These are phyloP conservation scores for Cordyceps militaris DNA, from an alignment of 2,329 filamentous ascomycete species.

Conservation along the genomic window DNA sequence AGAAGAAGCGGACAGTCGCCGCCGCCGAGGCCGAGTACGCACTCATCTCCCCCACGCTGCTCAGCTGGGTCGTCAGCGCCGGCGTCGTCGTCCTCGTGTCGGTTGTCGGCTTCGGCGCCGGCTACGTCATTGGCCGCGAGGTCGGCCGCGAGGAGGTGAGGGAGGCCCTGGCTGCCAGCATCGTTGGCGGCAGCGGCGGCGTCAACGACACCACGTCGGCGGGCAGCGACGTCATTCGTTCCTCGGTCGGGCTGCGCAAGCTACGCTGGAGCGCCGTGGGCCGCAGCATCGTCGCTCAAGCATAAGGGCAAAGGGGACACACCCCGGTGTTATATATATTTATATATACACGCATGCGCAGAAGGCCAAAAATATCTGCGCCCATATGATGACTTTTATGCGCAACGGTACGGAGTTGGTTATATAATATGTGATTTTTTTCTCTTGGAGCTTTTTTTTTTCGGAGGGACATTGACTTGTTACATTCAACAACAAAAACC, in stretches of 20 bases:
- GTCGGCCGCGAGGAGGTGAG: constrained; percentile 53
- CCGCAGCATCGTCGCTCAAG: constrained; percentile 40
- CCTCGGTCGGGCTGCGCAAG: constrained; percentile 43
- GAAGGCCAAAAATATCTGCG: background rate
- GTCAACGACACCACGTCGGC: constrained; percentile 42
- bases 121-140: constrained; percentile 61
- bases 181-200: constrained; percentile 27
- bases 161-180: constrained; percentile 33
- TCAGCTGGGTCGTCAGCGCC: constrained; percentile 60
- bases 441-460: background rate
- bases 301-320: background rate
- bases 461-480: background rate
- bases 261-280: constrained; percentile 49
- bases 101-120: constrained; percentile 62
- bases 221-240: constrained; percentile 46
- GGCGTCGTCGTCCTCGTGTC: constrained; percentile 62
- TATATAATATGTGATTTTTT: background rate
- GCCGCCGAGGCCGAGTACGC: constrained; percentile 25
- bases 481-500: background rate
- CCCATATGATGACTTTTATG: background rate
- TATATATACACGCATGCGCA: constrained; percentile 7
- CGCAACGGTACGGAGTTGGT: constrained; percentile 1
- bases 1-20: constrained; percentile 50
- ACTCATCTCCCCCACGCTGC: constrained; percentile 50
- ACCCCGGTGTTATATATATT: background rate